Evolutionary conservation across 495 filamentous ascomycete genomes (phyloP).

Genomic region (Xylaria sp.): DNA sequence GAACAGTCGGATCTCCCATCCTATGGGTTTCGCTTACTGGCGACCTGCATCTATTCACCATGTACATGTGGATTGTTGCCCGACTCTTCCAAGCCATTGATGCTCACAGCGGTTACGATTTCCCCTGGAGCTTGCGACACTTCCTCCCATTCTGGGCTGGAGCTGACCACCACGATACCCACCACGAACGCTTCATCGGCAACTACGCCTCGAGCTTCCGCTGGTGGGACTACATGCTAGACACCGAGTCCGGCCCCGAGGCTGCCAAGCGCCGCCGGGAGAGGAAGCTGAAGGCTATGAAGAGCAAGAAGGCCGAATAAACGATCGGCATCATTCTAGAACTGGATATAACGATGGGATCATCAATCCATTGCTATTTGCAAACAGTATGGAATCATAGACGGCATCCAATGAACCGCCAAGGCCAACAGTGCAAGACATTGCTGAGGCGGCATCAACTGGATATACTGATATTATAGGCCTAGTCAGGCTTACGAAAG

Average conservation of each 20-base stretch:
- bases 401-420: neutral
- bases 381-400: neutral
- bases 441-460: neutral
- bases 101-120: conserved; percentile 96
- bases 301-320: conserved; percentile 70
- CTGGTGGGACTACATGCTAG: conserved; percentile 96
- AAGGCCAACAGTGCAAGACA: neutral
- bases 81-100: conserved; percentile 98
- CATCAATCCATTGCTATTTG: neutral
- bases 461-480: neutral
- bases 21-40: conserved; percentile 83
- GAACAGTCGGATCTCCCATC: conserved; percentile 83
- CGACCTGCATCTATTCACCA: conserved; percentile 92
- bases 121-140: conserved; percentile 94
- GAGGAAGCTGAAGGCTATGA: conserved; percentile 68
- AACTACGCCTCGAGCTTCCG: conserved; percentile 98
- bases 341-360: neutral
- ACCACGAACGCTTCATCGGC: conserved; percentile 97
- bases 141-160: conserved; percentile 98
- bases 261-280: conserved; percentile 84
- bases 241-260: conserved; percentile 91
- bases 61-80: conserved; percentile 95
- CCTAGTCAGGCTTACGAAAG: neutral
- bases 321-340: neutral
- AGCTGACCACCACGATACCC: conserved; percentile 93